phyloP scores from a whole-genome alignment of 139 green algal genomes.

The Chlorella sp. region DNA sequence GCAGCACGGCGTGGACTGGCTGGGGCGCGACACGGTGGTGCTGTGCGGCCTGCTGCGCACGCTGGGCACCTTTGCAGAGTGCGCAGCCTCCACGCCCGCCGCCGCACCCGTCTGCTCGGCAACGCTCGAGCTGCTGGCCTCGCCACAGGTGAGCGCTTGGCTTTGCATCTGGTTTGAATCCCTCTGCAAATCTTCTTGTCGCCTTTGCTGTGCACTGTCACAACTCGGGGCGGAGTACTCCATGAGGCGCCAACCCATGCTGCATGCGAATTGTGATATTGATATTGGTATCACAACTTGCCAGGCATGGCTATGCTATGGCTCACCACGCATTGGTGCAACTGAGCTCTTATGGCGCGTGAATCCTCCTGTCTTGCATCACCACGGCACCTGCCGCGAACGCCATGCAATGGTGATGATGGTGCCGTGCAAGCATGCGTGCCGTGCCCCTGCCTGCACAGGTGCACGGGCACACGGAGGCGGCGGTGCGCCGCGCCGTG shows the following conservation, averaged over 20 bases:
- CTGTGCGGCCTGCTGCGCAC: constrained; percentile 67
- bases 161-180: not conserved
- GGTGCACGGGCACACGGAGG: constrained; percentile 49
- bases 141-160: constrained; percentile 26
- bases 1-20: constrained; percentile 75
- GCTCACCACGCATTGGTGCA: not conserved
- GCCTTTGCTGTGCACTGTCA: too few relatives aligned
- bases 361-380: not conserved
- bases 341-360: not conserved
- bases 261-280: too few relatives aligned
- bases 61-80: constrained; percentile 38
- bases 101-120: constrained; percentile 41
- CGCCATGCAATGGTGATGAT: not conserved
- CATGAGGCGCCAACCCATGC: too few relatives aligned
- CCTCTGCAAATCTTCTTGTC: not conserved
- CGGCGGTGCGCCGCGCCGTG: constrained; percentile 56
- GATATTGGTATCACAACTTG: too few relatives aligned
- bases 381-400: not conserved
- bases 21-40: constrained; percentile 50
- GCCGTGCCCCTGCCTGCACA: not conserved
- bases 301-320: not conserved
- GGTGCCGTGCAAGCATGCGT: not conserved
- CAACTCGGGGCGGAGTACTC: too few relatives aligned
- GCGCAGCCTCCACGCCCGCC: constrained; percentile 18
- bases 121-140: constrained; percentile 61